Conservation (phyloP, 2,329 filamentous ascomycete genomes). For the Penicillium concentricum region DNA sequence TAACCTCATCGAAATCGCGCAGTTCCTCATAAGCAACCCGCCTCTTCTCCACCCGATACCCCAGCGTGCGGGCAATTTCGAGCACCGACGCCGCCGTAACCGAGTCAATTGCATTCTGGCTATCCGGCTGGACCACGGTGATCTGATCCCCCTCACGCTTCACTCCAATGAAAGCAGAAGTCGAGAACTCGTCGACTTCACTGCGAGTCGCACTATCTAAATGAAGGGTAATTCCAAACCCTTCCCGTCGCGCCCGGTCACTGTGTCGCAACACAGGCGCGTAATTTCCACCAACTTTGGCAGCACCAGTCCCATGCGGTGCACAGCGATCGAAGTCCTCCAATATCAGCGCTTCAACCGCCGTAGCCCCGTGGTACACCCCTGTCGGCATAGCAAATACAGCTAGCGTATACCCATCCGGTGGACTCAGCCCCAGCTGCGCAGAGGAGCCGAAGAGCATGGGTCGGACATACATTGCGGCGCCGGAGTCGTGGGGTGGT, state of each 20-base stretch:
- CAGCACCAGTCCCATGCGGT: slow-evolving; percentile 84
- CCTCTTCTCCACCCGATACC: slow-evolving; percentile 80
- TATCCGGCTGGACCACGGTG: slow-evolving; percentile 83
- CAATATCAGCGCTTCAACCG: slow-evolving; percentile 82
- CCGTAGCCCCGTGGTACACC: slow-evolving; percentile 87
- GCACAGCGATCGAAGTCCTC: slow-evolving; percentile 93
- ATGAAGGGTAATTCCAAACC: slow-evolving; percentile 93
- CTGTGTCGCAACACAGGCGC: slow-evolving; percentile 87
- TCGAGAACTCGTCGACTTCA: slow-evolving; percentile 94
- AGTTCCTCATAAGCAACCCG: slow-evolving; percentile 63
- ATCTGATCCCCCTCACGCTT: slow-evolving; percentile 58
- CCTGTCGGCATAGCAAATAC: slow-evolving; percentile 91
- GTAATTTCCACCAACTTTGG: slow-evolving; percentile 97
- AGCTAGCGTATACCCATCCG: slow-evolving; percentile 87
- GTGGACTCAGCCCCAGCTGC: slow-evolving; percentile 80
- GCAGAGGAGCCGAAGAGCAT: slow-evolving; percentile 83
- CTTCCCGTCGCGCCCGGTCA: slow-evolving; percentile 72
- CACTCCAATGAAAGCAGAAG: slow-evolving; percentile 86
- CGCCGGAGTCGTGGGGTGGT: slow-evolving; percentile 82
- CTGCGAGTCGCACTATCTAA: slow-evolving; percentile 80
- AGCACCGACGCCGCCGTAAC: slow-evolving; percentile 79
- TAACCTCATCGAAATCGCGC: slow-evolving; percentile 68
- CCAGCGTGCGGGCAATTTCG: slow-evolving; percentile 71
- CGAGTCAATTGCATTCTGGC: slow-evolving; percentile 80
- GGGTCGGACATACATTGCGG: slow-evolving; percentile 89